These are phyloP conservation scores for Aspergillus floridensis DNA, from an alignment of 2,329 filamentous ascomycete genomes.

Conservation along the genomic window DNA sequence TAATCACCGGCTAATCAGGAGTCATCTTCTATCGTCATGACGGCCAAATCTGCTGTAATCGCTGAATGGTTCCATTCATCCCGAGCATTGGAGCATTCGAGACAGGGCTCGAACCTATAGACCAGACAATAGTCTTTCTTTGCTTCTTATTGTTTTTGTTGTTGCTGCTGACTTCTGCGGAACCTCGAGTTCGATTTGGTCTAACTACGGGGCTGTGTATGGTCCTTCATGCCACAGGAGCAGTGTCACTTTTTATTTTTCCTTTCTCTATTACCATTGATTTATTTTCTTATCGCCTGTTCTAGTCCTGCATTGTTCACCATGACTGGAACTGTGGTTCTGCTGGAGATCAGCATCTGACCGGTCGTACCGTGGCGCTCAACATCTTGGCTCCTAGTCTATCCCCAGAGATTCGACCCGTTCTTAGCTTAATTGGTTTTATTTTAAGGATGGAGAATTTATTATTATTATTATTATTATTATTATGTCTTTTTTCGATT, in stretches of 20 bases:
- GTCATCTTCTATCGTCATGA: not conserved
- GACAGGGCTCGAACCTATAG: not conserved
- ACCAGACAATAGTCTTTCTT: not conserved
- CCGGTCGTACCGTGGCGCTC: slow-evolving; percentile 17
- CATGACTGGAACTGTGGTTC: not conserved
- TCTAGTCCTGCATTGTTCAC: slow-evolving; percentile 1
- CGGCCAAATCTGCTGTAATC: not conserved
- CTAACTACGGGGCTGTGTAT: not conserved
- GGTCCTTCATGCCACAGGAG: too few relatives aligned
- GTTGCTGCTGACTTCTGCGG: not conserved
- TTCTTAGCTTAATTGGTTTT: not conserved
- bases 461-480: not conserved
- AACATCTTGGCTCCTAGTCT: slow-evolving; percentile 7
- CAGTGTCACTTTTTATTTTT: too few relatives aligned
- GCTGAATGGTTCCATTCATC: not conserved
- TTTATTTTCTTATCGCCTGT: slow-evolving; percentile 2
- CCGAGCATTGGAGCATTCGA: not conserved
- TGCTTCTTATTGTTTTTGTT: not conserved
- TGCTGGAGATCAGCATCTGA: slow-evolving; percentile 19
- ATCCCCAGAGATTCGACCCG: slow-evolving; percentile 11
- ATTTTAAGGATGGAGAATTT: not conserved
- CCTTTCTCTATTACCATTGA: not conserved
- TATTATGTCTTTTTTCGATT: not conserved
- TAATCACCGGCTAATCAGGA: not conserved
- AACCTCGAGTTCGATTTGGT: not conserved